Conservation (phyloP, 257 asterid genomes). For the Solanum peruvianum region DNA sequence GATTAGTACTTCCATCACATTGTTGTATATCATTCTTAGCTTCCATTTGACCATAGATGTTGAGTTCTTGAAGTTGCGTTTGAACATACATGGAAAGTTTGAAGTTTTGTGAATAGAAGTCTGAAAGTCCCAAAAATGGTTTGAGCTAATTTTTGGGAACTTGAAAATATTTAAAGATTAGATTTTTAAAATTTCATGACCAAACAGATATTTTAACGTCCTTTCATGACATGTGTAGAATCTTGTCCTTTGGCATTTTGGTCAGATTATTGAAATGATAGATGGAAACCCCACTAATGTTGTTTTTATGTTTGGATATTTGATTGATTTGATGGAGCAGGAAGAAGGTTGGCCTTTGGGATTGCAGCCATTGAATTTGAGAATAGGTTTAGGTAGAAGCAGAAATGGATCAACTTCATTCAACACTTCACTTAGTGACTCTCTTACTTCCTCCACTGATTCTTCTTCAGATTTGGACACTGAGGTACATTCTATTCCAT, state of each 20-base stretch:
- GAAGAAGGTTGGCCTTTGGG: slow-evolving; percentile 56
- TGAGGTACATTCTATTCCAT: slow-evolving; percentile 11
- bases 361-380: slow-evolving; percentile 32
- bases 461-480: slow-evolving; percentile 41
- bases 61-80: not conserved
- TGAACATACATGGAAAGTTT: not conserved
- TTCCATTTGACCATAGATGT: not conserved
- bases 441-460: slow-evolving; percentile 24
- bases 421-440: slow-evolving; percentile 29
- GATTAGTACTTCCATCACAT: not conserved
- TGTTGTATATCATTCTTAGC: not conserved
- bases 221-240: not conserved
- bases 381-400: slow-evolving; percentile 31
- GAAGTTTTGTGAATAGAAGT: not conserved
- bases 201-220: not conserved
- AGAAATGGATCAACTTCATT: slow-evolving; percentile 28
- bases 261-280: not conserved
- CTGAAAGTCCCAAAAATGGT: not conserved
- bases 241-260: not conserved
- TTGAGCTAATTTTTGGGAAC: not conserved
- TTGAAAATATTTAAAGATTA: not conserved
- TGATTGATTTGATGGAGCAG: slow-evolving; percentile 23
- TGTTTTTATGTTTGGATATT: not conserved
- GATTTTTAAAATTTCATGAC: not conserved
- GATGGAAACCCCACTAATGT: not conserved